Conservation (phyloP, 805 yeast species). For the Wickerhamiella musiphila region DNA sequence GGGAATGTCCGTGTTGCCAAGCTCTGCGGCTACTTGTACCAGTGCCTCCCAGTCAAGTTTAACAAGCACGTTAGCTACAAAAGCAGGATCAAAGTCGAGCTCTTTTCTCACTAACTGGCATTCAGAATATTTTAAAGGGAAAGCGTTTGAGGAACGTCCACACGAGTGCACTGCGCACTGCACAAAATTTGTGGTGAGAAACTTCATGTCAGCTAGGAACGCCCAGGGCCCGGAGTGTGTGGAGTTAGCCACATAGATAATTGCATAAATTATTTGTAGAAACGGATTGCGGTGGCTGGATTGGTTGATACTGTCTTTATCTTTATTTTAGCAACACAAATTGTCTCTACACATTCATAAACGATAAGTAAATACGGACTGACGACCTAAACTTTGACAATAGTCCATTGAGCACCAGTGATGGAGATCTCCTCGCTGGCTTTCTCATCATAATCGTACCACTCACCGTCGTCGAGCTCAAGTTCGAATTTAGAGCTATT, state of each 20-base stretch:
- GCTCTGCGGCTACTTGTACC: constrained; percentile 54
- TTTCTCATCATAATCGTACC: constrained; percentile 91
- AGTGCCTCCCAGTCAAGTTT: constrained; percentile 84
- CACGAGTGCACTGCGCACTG: constrained; percentile 81
- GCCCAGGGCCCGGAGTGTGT: background rate
- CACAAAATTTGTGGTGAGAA: constrained; percentile 89
- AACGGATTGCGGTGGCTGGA: no score
- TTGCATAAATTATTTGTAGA: background rate
- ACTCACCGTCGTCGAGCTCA: constrained; percentile 65
- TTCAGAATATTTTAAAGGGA: constrained; percentile 57
- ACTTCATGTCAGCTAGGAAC: constrained; percentile 43
- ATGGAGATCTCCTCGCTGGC: constrained; percentile 66
- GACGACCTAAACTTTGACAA: constrained; percentile 22
- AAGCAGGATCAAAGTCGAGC: constrained; percentile 66
- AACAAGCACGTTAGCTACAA: constrained; percentile 55
- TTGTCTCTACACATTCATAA: background rate
- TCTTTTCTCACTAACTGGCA: constrained; percentile 63
- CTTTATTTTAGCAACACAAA: background rate
- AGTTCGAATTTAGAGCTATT: constrained; percentile 37
- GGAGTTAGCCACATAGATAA: no score
- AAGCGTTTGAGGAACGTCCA: constrained; percentile 52
- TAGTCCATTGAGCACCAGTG: constrained; percentile 52
- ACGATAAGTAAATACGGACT: background rate
- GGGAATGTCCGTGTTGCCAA: constrained; percentile 38
- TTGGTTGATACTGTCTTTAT: no score